Percentiles rank a stretch among this genome's conserved stretches.
phyloP scores from a whole-genome alignment of 192 early-diverging fungal species.

The Oehlia diaphana region DNA sequence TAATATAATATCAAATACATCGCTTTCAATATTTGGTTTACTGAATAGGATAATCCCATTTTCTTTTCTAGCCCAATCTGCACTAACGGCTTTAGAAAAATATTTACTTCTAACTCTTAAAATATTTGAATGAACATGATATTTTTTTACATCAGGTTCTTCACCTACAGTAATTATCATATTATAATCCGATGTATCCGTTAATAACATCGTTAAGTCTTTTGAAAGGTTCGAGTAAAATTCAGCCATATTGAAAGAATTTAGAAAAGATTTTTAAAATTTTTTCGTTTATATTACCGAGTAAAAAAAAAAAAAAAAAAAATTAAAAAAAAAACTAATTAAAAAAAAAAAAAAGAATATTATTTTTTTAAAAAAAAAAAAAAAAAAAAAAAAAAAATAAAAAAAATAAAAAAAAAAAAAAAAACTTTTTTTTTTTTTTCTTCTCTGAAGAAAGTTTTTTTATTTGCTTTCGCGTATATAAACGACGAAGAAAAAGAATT shows the following conservation, averaged over 20 bases:
- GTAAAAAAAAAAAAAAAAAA: too few species aligned
- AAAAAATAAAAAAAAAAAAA: too few species aligned
- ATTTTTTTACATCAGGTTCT: not conserved
- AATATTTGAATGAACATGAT: slow-evolving; percentile 9
- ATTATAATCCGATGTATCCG: slow-evolving; percentile 10
- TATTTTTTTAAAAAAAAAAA: too few species aligned
- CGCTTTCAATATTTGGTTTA: slow-evolving; percentile 18
- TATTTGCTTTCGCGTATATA: too few species aligned
- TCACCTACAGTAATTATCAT: slow-evolving; percentile 13
- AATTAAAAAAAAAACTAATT: too few species aligned
- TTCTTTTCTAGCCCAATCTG: slow-evolving; percentile 4
- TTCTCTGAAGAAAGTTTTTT: too few species aligned
- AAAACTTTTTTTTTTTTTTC: too few species aligned
- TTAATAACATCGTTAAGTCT: slow-evolving; percentile 2
- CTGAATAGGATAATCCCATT: slow-evolving; percentile 1
- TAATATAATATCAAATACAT: slow-evolving; percentile 22
- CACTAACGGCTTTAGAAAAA: slow-evolving; percentile 8
- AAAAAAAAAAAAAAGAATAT: too few species aligned
- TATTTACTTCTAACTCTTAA: slow-evolving; percentile 3
- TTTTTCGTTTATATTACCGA: too few species aligned
- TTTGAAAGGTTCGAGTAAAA: not conserved
- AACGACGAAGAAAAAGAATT: too few species aligned
- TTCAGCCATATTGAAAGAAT: not conserved
- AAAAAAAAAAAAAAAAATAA: too few species aligned
- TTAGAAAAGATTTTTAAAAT: not conserved